phyloP scores from a whole-genome alignment of 805 yeast genomes.

The Metschnikowia santaceciliae region DNA sequence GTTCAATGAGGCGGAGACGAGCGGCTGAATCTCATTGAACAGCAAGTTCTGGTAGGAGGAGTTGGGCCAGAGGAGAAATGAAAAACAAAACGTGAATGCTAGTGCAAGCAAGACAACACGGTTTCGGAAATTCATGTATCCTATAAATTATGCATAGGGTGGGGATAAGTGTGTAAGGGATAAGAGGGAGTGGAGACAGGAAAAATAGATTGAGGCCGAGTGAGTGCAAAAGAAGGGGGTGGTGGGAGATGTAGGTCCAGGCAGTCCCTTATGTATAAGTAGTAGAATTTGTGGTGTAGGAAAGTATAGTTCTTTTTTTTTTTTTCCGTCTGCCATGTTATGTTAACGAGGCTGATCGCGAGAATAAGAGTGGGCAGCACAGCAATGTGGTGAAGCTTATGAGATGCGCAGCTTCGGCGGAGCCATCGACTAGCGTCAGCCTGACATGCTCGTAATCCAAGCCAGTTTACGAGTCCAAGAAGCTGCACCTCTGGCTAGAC shows the following conservation, averaged over 20 bases:
- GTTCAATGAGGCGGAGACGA: conserved; percentile 2
- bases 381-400: background rate
- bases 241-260: background rate
- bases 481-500: too few species aligned
- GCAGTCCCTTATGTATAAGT: background rate
- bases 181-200: background rate
- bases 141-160: background rate
- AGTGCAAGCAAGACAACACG: conserved; percentile 8
- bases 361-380: background rate
- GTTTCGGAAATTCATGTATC: conserved; percentile 12
- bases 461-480: background rate
- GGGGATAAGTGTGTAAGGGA: background rate
- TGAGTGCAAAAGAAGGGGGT: background rate
- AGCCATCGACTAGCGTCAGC: background rate
- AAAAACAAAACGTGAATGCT: conserved; percentile 7
- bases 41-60: conserved; percentile 12
- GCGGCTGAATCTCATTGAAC: conserved; percentile 10
- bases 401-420: background rate
- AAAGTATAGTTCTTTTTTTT: background rate
- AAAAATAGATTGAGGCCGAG: background rate
- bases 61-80: conserved; percentile 10
- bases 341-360: background rate
- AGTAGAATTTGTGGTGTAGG: background rate
- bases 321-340: background rate
- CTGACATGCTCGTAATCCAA: background rate